Evolutionary conservation across 2,329 filamentous ascomycete species (phyloP).

Genomic region (Clarireedia monteithiana): DNA sequence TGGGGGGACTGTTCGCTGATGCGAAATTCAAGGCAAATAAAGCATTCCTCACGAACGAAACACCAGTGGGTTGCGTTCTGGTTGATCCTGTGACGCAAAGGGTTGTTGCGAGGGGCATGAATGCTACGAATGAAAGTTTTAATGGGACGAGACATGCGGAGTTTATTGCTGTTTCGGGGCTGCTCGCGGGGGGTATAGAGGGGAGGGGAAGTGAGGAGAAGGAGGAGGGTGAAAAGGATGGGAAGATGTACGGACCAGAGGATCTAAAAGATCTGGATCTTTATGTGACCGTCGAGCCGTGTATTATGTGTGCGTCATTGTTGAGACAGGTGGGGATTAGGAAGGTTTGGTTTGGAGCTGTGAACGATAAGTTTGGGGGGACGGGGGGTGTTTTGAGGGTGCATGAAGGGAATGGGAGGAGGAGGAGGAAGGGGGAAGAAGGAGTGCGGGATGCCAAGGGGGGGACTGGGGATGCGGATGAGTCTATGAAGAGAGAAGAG

Average conservation of each 20-base stretch:
- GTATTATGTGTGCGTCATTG: slow-evolving; percentile 96
- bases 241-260: slow-evolving; percentile 46
- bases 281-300: slow-evolving; percentile 97
- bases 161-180: slow-evolving; percentile 73
- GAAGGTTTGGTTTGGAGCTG: slow-evolving; percentile 88
- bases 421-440: neutral
- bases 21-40: slow-evolving; percentile 59
- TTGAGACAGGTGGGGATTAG: slow-evolving; percentile 82
- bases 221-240: slow-evolving; percentile 15
- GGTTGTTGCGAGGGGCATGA: slow-evolving; percentile 87
- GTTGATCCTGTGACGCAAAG: slow-evolving; percentile 57
- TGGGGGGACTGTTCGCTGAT: too few species aligned
- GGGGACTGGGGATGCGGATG: slow-evolving; percentile 63
- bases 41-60: slow-evolving; percentile 80
- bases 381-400: slow-evolving; percentile 89
- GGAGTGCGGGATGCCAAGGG: neutral
- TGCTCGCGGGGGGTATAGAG: slow-evolving; percentile 29
- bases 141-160: slow-evolving; percentile 93
- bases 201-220: neutral
- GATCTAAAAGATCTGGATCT: slow-evolving; percentile 67
- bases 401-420: slow-evolving; percentile 38
- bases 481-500: neutral
- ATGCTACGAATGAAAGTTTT: slow-evolving; percentile 86
- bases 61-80: slow-evolving; percentile 92
- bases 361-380: slow-evolving; percentile 95